These are phyloP conservation scores for Physcomitrellopsis africana DNA, from an alignment of 225 moss, liverwort and hornwort species.

Conservation along the genomic window DNA sequence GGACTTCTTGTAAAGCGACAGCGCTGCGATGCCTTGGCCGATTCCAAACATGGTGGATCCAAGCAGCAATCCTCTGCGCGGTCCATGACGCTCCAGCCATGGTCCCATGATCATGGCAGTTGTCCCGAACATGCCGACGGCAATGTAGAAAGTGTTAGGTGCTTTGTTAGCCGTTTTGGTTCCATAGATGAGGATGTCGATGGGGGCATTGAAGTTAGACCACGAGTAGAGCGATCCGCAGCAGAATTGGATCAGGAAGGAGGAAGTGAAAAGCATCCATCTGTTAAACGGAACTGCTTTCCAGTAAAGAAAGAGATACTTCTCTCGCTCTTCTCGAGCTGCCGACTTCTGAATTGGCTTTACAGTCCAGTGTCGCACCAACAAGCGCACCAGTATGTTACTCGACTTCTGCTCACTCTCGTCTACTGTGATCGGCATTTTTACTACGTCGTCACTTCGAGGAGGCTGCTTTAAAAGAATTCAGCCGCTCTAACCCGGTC, in stretches of 20 bases:
- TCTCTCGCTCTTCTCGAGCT: slow-evolving; percentile 46
- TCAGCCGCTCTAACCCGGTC: too few species aligned
- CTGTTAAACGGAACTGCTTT: slow-evolving; percentile 62
- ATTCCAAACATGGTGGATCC: slow-evolving; percentile 60
- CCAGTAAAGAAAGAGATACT: slow-evolving; percentile 51
- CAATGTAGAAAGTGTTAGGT: slow-evolving; percentile 73
- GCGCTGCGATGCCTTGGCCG: slow-evolving; percentile 40
- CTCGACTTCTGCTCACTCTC: slow-evolving; percentile 41
- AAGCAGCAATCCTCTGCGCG: slow-evolving; percentile 55
- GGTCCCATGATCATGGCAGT: slow-evolving; percentile 74
- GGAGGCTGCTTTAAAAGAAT: too few species aligned
- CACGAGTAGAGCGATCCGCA: slow-evolving; percentile 83
- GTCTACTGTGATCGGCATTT: slow-evolving; percentile 39
- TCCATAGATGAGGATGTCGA: slow-evolving; percentile 73
- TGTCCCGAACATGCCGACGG: slow-evolving; percentile 72
- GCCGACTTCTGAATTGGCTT: slow-evolving; percentile 49
- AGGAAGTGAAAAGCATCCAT: slow-evolving; percentile 71
- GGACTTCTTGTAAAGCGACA: slow-evolving; percentile 54
- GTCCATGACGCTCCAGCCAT: slow-evolving; percentile 72
- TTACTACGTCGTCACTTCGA: background rate
- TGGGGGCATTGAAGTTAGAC: slow-evolving; percentile 81
- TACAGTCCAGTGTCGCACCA: slow-evolving; percentile 74
- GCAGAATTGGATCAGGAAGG: slow-evolving; percentile 82
- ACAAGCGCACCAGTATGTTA: slow-evolving; percentile 49
- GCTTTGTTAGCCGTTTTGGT: slow-evolving; percentile 62